Conservation (phyloP, 2,329 filamentous ascomycete genomes). For the Ophiocordyceps unilateralis region DNA sequence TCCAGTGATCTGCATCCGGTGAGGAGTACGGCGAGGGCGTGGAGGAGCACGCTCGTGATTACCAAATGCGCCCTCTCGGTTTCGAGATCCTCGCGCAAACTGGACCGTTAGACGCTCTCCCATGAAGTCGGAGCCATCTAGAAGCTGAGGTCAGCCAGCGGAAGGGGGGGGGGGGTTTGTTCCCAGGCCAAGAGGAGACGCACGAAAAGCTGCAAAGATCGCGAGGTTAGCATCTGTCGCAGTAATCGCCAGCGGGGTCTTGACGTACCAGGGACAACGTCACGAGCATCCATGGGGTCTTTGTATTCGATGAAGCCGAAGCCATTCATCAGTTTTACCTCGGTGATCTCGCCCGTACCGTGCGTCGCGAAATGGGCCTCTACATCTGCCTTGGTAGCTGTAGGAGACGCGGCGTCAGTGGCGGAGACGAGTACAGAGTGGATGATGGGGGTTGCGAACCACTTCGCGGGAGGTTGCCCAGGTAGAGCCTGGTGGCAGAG, state of each 20-base stretch:
- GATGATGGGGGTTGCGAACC: slow-evolving; percentile 40
- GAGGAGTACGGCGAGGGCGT: slow-evolving; percentile 82
- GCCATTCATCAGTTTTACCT: slow-evolving; percentile 99
- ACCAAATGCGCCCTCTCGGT: slow-evolving; percentile 31
- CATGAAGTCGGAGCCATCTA: slow-evolving; percentile 96
- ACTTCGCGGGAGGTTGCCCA: slow-evolving; percentile 93
- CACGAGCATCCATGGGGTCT: slow-evolving; percentile 92
- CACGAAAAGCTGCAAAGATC: slow-evolving; percentile 46
- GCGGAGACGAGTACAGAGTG: slow-evolving; percentile 3
- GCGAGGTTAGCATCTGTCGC: neutral
- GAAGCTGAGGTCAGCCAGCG: neutral
- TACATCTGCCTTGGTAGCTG: slow-evolving; percentile 93
- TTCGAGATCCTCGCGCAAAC: slow-evolving; percentile 75
- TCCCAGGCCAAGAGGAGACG: neutral
- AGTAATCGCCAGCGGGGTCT: neutral
- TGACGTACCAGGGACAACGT: slow-evolving; percentile 85
- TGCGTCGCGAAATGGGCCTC: slow-evolving; percentile 90
- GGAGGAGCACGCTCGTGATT: slow-evolving; percentile 40
- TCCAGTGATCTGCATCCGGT: slow-evolving; percentile 94
- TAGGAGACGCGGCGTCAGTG: slow-evolving; percentile 13
- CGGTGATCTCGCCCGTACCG: slow-evolving; percentile 92
- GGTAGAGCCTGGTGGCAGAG: slow-evolving; percentile 84
- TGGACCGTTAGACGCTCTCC: slow-evolving; percentile 94
- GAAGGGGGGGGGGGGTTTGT: neutral
- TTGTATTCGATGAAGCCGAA: slow-evolving; percentile 99